Percentiles rank a stretch among this genome's conserved stretches.
These are phyloP conservation scores for Silene coronaria DNA, from an alignment of 179 eudicot genomes.

Conservation along the genomic window DNA sequence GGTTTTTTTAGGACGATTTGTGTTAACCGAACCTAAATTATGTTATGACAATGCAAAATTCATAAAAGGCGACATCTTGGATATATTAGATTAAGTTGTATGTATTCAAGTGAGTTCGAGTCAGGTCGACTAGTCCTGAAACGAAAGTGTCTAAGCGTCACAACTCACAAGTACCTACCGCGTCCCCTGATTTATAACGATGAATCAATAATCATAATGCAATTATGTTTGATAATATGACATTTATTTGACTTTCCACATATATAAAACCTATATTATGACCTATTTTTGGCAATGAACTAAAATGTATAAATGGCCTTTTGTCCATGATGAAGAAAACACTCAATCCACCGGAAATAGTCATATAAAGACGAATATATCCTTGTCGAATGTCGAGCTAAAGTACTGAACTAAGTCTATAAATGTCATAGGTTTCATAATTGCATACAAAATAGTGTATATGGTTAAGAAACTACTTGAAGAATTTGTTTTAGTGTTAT, in stretches of 20 bases:
- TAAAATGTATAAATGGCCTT: background rate
- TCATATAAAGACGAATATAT: background rate
- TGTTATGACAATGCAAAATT: too few species aligned
- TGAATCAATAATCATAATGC: background rate
- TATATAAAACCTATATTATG: background rate
- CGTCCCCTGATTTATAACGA: too few species aligned
- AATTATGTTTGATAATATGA: background rate
- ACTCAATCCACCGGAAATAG: background rate
- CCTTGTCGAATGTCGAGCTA: background rate
- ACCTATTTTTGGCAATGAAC: background rate
- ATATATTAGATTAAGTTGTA: too few species aligned
- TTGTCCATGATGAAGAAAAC: background rate
- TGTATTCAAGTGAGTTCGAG: too few species aligned
- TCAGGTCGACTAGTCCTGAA: too few species aligned
- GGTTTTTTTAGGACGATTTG: too few species aligned
- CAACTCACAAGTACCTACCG: too few species aligned
- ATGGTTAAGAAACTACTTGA: background rate
- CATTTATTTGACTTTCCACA: conserved; percentile 4
- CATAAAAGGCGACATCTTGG: too few species aligned
- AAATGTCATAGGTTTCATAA: background rate
- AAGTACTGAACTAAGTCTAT: background rate
- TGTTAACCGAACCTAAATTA: too few species aligned
- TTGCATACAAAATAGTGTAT: background rate
- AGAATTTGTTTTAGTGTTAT: background rate
- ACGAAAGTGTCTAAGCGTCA: too few species aligned